A percentile compares a stretch with the other conserved stretches of the same genome.
phyloP scores from a whole-genome alignment of 306 rosid genomes.

The Glycine tomentella region DNA sequence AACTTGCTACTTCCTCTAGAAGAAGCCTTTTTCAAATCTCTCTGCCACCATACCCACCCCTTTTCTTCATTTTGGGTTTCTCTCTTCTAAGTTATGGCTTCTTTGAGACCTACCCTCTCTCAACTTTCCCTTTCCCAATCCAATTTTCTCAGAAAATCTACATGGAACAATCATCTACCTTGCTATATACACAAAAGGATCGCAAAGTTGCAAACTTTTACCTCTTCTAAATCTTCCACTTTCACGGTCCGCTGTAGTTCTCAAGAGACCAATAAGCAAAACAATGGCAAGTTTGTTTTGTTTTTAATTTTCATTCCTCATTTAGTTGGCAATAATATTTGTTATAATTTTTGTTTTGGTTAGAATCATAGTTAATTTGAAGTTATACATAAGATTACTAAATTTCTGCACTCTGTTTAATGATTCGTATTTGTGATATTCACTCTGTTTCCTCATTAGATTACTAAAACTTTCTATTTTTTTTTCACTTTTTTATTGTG shows the following conservation, averaged over 20 bases:
- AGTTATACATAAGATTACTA: not conserved
- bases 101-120: constrained; percentile 63
- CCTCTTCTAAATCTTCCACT: constrained; percentile 44
- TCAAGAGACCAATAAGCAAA: constrained; percentile 66
- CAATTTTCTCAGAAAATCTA: constrained; percentile 56
- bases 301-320: not conserved
- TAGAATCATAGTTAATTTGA: constrained; percentile 5
- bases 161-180: constrained; percentile 48
- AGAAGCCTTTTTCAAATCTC: constrained; percentile 32
- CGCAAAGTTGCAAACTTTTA: constrained; percentile 47
- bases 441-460: constrained; percentile 26
- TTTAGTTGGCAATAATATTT: not conserved
- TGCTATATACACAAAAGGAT: constrained; percentile 52
- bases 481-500: not conserved
- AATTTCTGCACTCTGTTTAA: not conserved
- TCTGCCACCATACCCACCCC: constrained; percentile 41
- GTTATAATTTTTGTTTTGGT: constrained; percentile 8
- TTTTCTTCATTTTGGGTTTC: constrained; percentile 17
- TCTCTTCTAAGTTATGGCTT: constrained; percentile 67
- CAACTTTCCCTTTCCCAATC: constrained; percentile 64
- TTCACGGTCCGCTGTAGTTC: constrained; percentile 64
- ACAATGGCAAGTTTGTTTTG: constrained; percentile 65
- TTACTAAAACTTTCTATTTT: not conserved
- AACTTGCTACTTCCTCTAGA: constrained; percentile 49
- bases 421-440: constrained; percentile 21